Conservation (phyloP, 2,329 filamentous ascomycete genomes). For the Lasiodiplodia hormozganensis region DNA sequence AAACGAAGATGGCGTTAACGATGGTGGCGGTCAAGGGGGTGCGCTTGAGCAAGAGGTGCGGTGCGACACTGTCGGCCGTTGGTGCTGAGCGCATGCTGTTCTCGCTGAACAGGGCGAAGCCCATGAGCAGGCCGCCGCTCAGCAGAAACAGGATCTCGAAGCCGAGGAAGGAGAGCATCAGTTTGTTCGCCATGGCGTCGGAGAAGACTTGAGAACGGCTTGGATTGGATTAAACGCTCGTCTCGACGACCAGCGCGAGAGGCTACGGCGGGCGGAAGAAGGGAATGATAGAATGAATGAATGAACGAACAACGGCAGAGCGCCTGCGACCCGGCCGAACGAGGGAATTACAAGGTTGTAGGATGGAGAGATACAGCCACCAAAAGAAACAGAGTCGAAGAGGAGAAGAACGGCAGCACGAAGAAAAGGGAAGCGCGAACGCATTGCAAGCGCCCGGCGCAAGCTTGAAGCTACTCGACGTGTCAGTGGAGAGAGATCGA, state of each 20-base stretch:
- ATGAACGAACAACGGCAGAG: conserved; percentile 19
- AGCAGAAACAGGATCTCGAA: conserved; percentile 60
- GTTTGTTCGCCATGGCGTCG: conserved; percentile 54
- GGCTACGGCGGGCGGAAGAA: conserved; percentile 15
- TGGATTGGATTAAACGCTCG: conserved; percentile 7
- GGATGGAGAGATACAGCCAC: conserved; percentile 9
- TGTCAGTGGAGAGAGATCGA: conserved; percentile 23
- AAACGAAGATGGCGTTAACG: conserved; percentile 74
- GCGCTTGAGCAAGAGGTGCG: conserved; percentile 58
- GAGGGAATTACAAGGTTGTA: conserved; percentile 28
- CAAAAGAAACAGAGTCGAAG: conserved; percentile 23
- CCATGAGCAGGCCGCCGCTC: conserved; percentile 59
- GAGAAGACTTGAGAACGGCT: background rate
- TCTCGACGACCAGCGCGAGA: conserved; percentile 13
- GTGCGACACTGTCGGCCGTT: conserved; percentile 57
- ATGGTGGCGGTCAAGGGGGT: conserved; percentile 69
- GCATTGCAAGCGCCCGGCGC: conserved; percentile 5
- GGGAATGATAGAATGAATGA: background rate
- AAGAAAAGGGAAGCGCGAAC: conserved; percentile 1
- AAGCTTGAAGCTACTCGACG: conserved; percentile 19
- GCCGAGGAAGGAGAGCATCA: conserved; percentile 59
- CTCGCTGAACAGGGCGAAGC: conserved; percentile 60
- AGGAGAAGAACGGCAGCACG: conserved; percentile 12
- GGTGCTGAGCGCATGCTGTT: conserved; percentile 43
- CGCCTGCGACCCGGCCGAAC: conserved; percentile 22